phyloP scores from a whole-genome alignment of 768 basidiomycete species.

The Stropharia rugosoannulata region DNA sequence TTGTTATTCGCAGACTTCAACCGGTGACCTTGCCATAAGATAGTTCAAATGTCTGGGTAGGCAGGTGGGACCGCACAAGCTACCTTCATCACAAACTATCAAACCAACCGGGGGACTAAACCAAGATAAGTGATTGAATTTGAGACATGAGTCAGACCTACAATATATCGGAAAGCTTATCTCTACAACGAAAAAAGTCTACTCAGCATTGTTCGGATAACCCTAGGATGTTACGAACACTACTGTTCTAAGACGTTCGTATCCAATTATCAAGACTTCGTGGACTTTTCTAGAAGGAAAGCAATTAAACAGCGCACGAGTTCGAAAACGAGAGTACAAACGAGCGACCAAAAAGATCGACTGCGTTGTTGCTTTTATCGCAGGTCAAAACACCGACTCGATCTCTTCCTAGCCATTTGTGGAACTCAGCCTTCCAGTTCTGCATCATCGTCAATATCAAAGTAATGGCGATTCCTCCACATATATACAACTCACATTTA shows the following conservation, averaged over 20 bases:
- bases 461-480: neutral
- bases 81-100: constrained; percentile 94
- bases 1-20: constrained; percentile 92
- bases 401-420: constrained; percentile 82
- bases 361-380: constrained; percentile 44
- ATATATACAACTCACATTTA: constrained; percentile 57
- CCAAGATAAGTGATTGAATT: neutral
- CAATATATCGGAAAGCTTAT: constrained; percentile 26
- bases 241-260: constrained; percentile 83
- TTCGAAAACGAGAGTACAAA: constrained; percentile 28
- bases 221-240: constrained; percentile 50
- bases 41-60: neutral
- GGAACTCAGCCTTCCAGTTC: constrained; percentile 96
- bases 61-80: neutral
- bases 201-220: neutral
- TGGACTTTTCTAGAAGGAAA: constrained; percentile 55
- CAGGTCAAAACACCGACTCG: constrained; percentile 44
- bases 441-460: constrained; percentile 25
- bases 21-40: constrained; percentile 68
- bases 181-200: constrained; percentile 10
- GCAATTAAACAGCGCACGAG: neutral
- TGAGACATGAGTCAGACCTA: constrained; percentile 7
- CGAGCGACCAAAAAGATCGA: constrained; percentile 78
- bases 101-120: constrained; percentile 86
- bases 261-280: constrained; percentile 91